Conservation (phyloP, 2,329 filamentous ascomycete species). For the Cryoendolithus antarcticus region DNA sequence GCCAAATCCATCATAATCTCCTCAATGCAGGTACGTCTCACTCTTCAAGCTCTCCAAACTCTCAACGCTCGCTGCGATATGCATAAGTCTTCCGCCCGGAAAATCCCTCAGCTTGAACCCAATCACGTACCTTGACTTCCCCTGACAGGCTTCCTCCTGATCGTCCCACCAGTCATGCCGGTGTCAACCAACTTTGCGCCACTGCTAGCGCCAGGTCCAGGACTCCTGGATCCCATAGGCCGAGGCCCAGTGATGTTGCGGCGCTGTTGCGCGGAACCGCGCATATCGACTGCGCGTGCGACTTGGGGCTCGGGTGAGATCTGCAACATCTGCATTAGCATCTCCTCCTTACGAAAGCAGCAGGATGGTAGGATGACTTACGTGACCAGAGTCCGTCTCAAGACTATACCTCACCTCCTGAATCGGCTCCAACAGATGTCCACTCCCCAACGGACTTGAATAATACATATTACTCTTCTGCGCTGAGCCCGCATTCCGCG, state of each 20-base stretch:
- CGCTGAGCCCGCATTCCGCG: conserved; percentile 4
- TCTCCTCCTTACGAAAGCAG: not conserved
- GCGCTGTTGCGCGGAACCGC: conserved; percentile 17
- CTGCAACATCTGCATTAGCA: conserved; percentile 5
- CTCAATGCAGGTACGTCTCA: not conserved
- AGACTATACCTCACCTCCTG: conserved; percentile 38
- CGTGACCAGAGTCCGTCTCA: conserved; percentile 31
- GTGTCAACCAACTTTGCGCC: conserved; percentile 1
- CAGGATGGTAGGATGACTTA: conserved; percentile 7
- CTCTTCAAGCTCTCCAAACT: conserved; percentile 5
- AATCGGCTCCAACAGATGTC: conserved; percentile 35
- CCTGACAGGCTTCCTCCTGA: conserved; percentile 13
- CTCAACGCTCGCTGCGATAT: no score
- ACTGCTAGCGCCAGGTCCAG: conserved; percentile 6
- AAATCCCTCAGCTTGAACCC: no score
- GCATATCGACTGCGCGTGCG: conserved; percentile 17
- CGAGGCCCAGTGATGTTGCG: conserved; percentile 37
- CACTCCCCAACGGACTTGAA: conserved; percentile 24
- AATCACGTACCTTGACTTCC: conserved; percentile 3
- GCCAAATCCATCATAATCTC: no score
- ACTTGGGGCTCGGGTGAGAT: conserved; percentile 19
- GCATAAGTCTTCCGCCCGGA: no score
- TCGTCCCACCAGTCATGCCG: conserved; percentile 6
- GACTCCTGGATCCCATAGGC: conserved; percentile 33
- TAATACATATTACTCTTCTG: conserved; percentile 15